A percentile compares a stretch with the other conserved stretches of the same genome.
These are phyloP conservation scores for Sphaerobolus stellatus DNA, from an alignment of 1,284 basidiomycete genomes.

Conservation along the genomic window DNA sequence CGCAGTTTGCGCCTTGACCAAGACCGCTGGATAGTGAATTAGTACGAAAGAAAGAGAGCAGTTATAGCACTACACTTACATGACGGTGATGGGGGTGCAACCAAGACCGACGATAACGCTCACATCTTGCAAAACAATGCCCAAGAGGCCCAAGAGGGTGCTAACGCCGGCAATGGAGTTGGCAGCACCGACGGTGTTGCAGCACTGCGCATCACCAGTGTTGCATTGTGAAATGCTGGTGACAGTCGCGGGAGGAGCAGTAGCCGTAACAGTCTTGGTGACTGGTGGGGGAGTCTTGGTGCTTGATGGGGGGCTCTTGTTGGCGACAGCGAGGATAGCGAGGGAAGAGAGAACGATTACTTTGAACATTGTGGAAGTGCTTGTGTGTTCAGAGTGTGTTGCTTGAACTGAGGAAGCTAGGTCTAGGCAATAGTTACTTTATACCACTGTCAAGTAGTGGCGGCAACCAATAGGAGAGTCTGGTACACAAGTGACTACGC, in stretches of 20 bases:
- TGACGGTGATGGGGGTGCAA: neutral
- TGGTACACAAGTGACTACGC: no score
- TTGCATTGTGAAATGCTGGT: neutral
- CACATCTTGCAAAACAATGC: neutral
- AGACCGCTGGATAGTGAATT: neutral
- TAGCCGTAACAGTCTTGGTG: neutral
- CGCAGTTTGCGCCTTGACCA: neutral
- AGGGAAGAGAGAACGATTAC: no score
- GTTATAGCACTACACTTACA: neutral
- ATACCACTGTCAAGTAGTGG: no score
- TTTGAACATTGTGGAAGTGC: no score
- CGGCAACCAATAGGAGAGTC: no score
- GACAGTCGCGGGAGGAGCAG: neutral
- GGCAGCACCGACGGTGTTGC: neutral
- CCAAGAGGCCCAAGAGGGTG: neutral
- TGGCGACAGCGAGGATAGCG: neutral
- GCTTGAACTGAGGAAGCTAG: no score
- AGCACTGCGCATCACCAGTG: slow-evolving; percentile 1
- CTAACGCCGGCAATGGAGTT: neutral
- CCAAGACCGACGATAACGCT: neutral
- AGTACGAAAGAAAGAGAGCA: neutral
- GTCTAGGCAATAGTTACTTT: no score
- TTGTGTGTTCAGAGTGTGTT: no score
- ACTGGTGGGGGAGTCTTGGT: no score
- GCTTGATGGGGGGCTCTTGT: neutral